Percentiles rank a stretch among this genome's conserved stretches.
phyloP scores from a whole-genome alignment of 2,329 filamentous ascomycete genomes.

The Didymella keratinophila region DNA sequence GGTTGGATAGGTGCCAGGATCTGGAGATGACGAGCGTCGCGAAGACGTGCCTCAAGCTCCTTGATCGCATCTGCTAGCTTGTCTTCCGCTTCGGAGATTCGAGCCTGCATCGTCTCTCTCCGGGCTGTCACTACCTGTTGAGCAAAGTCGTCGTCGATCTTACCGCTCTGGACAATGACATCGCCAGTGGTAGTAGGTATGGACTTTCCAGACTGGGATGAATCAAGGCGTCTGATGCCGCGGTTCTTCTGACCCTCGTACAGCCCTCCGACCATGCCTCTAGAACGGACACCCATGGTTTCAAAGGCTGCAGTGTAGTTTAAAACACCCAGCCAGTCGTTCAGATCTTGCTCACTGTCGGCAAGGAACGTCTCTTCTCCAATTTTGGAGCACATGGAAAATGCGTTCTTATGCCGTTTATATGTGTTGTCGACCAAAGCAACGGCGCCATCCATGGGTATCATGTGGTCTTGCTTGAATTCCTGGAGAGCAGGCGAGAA shows the following conservation, averaged over 20 bases:
- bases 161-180: slow-evolving; percentile 74
- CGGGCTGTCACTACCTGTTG: slow-evolving; percentile 86
- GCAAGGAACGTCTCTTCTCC: slow-evolving; percentile 92
- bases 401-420: slow-evolving; percentile 94
- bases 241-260: slow-evolving; percentile 83
- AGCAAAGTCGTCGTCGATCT: slow-evolving; percentile 81
- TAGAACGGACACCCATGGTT: slow-evolving; percentile 88
- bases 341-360: slow-evolving; percentile 88
- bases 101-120: slow-evolving; percentile 80
- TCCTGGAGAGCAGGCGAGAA: slow-evolving; percentile 90
- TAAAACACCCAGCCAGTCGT: slow-evolving; percentile 94
- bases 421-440: slow-evolving; percentile 86
- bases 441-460: slow-evolving; percentile 93
- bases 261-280: slow-evolving; percentile 82
- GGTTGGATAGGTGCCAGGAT: slow-evolving; percentile 88
- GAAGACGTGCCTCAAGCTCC: slow-evolving; percentile 80
- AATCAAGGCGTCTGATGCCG: slow-evolving; percentile 75
- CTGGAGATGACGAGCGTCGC: slow-evolving; percentile 89
- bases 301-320: slow-evolving; percentile 97
- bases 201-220: slow-evolving; percentile 61
- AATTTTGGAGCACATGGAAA: slow-evolving; percentile 81
- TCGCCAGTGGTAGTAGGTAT: slow-evolving; percentile 77
- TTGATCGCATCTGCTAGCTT: slow-evolving; percentile 76
- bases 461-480: slow-evolving; percentile 92
- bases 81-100: slow-evolving; percentile 83